Percentiles rank a stretch among this genome's conserved stretches.
Evolutionary conservation across 495 filamentous ascomycete species (phyloP).

Genomic region (Penicillium canescens): DNA sequence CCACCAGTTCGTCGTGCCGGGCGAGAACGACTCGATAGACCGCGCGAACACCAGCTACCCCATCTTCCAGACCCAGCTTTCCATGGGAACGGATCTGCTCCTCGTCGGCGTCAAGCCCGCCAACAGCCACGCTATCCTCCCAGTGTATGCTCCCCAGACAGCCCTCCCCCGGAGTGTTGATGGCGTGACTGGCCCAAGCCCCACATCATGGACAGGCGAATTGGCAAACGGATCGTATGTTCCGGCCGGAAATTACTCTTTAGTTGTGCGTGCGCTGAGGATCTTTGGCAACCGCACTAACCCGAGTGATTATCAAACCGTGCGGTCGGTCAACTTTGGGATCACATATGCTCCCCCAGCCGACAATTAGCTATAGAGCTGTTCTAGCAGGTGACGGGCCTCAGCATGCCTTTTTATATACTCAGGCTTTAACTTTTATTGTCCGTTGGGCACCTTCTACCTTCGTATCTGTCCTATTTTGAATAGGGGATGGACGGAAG

Average conservation of each 20-base stretch:
- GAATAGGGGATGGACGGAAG: too few relatives aligned
- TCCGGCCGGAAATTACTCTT: constrained; percentile 26
- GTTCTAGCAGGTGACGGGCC: too few relatives aligned
- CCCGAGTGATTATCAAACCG: constrained; percentile 16
- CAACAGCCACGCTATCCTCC: constrained; percentile 7
- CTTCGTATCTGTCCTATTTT: too few relatives aligned
- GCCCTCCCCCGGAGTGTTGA: not conserved
- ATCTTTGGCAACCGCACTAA: constrained; percentile 18
- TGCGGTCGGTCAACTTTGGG: constrained; percentile 14
- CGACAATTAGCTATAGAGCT: too few relatives aligned
- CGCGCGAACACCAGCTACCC: constrained; percentile 14
- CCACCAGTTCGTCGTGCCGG: constrained; percentile 9
- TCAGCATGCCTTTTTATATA: too few relatives aligned
- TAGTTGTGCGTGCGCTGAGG: constrained; percentile 22
- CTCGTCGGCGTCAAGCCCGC: constrained; percentile 21
- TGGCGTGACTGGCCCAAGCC: not conserved
- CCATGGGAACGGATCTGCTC: constrained; percentile 23
- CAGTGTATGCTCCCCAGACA: constrained; percentile 3
- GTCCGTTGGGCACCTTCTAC: too few relatives aligned
- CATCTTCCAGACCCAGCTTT: constrained; percentile 14
- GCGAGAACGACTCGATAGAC: constrained; percentile 4
- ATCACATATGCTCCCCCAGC: not conserved
- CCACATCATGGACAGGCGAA: constrained; percentile 17
- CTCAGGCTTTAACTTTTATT: too few relatives aligned
- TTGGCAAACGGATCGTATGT: constrained; percentile 28